Base-by-base conservation (phyloP, 1,284 basidiomycete genomes). In the Ustilago cynodontis region DNA sequence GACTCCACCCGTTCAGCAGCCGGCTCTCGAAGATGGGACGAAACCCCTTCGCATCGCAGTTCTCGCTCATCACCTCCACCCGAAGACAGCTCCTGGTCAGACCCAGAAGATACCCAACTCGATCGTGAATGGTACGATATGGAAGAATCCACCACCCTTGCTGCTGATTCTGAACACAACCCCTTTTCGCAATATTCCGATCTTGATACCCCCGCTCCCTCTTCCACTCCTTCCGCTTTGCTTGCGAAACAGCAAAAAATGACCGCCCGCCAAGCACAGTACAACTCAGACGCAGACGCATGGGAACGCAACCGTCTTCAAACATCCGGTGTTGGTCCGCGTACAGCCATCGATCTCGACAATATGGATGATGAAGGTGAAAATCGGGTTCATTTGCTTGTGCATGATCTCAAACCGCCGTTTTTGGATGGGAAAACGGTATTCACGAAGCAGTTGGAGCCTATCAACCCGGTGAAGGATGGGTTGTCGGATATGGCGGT, bases 281-380 rank as follows among this genome's bases (percentile, higher is more conserved):
- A 83, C 60, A 98, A 98, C 80, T 94, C 94, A 24, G 97, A 99
- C 86, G 96, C 95, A 79, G 96, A 99, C 79, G 88, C 96, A 1
- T 99, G 97, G 97, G 97, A 99, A 88, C 93, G 93, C 8, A 98
- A 99, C 82, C 93, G 95, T 82, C 94, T 99, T 92, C 89, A 95
- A 13, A 94, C 93, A 0, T 98, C 95, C 14, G 97, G 97, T 82
- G 92, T 98, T 16, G 93, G 93, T 1, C 93, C 93, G 5, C 75
- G 84, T 22, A 91, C 93, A 33, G 89, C 91, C 13, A 89, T 99
- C 49, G 95, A 99, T 85, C 88, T 89, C 26, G 97, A 86, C 90
- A 94, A 89, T 91, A 67, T 86, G 60, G 94, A 87, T 70, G 85
- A 85, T n/a, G 94, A 97, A 81, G 95, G 96, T 83, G 97, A 98